Conservation (phyloP, 345 rosid species). For the Eucalyptus shirleyi region DNA sequence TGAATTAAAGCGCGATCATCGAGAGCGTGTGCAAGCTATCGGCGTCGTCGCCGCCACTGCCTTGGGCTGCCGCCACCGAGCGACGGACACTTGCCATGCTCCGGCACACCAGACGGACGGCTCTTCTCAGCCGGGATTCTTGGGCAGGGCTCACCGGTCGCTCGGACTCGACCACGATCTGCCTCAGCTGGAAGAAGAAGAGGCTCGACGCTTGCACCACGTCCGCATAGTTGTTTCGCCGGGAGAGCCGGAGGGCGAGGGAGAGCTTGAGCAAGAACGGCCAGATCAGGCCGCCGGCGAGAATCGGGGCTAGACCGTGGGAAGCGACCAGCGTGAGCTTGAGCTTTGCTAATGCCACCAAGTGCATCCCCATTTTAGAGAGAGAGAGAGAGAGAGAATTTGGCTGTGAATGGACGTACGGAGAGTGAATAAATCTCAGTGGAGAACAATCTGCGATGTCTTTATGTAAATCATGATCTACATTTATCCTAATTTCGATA, state of each 20-base stretch:
- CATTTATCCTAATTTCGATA: not conserved
- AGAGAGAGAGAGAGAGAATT: not conserved
- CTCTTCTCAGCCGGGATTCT: not conserved
- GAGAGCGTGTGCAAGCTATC: not conserved
- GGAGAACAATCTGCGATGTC: not conserved
- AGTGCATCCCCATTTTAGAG: not conserved
- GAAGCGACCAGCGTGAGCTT: not conserved
- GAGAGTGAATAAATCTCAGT: not conserved
- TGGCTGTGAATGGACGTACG: not conserved
- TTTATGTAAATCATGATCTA: not conserved
- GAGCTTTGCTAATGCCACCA: not conserved
- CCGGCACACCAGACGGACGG: not conserved
- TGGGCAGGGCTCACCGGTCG: not conserved
- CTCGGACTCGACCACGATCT: not conserved
- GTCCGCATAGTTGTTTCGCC: not conserved
- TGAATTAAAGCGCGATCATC: not conserved
- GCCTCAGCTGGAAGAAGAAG: conserved; percentile 1
- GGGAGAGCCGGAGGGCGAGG: not conserved
- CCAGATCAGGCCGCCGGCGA: not conserved
- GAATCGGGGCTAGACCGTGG: not conserved
- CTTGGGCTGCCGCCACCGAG: not conserved
- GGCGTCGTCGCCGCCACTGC: not conserved
- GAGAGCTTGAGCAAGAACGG: conserved; percentile 5
- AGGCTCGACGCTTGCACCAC: not conserved
- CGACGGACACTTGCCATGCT: not conserved